phyloP scores from a whole-genome alignment of 352 stramenopile genomes.

The Phytophthora sp. region DNA sequence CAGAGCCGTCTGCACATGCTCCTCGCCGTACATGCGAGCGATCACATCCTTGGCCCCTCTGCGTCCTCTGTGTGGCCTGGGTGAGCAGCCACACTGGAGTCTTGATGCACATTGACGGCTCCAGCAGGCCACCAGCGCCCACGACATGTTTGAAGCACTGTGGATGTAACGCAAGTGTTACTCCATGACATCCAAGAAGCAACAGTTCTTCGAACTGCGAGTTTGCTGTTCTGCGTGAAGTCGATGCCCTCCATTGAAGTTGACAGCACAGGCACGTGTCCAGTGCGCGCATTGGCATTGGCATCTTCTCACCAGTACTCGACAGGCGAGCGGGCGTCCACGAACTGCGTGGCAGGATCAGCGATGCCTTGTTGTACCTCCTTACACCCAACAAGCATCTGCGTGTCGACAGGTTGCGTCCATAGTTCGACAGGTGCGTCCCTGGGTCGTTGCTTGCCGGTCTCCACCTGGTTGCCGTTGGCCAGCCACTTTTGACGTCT shows the following conservation, averaged over 20 bases:
- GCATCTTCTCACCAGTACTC: slow-evolving; percentile 38
- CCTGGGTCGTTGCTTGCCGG: slow-evolving; percentile 22
- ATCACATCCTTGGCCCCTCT: too few species aligned
- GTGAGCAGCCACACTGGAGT: too few species aligned
- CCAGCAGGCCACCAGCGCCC: too few species aligned
- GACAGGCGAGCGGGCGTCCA: slow-evolving; percentile 36
- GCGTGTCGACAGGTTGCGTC: slow-evolving; percentile 15
- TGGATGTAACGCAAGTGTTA: too few species aligned
- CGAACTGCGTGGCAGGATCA: slow-evolving; percentile 33
- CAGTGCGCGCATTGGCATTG: slow-evolving; percentile 36
- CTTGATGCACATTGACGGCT: too few species aligned
- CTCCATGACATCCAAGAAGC: too few species aligned
- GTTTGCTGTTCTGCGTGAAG: slow-evolving; percentile 46
- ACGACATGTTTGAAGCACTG: too few species aligned
- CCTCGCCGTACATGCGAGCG: too few species aligned
- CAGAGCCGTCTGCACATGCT: too few species aligned
- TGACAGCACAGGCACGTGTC: slow-evolving; percentile 69
- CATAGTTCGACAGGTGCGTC: slow-evolving; percentile 2
- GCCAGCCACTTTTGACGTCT: slow-evolving; percentile 71
- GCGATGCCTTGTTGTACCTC: slow-evolving; percentile 39
- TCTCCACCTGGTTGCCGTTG: slow-evolving; percentile 52
- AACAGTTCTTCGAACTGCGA: too few species aligned
- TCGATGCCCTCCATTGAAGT: slow-evolving; percentile 76
- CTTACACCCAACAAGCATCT: slow-evolving; percentile 36
- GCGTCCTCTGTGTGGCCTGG: too few species aligned